Evolutionary conservation across 495 filamentous ascomycete genomes (phyloP).

Genomic region (Aspergillus nidulans): DNA sequence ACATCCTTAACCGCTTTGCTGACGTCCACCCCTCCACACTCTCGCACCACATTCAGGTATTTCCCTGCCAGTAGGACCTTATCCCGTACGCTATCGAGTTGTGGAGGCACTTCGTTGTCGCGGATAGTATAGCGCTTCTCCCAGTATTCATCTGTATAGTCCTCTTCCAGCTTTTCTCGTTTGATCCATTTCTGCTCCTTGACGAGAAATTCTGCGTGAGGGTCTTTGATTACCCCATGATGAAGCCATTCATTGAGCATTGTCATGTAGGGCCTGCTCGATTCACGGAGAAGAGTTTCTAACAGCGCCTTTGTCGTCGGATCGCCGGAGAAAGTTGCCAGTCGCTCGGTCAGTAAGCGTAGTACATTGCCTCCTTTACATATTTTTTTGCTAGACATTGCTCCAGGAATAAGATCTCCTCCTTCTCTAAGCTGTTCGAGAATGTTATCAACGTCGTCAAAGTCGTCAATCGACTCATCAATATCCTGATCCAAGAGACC

Average conservation of each 20-base stretch:
- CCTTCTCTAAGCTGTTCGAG: conserved; percentile 76
- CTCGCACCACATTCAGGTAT: conserved; percentile 94
- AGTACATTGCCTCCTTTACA: conserved; percentile 93
- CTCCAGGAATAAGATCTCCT: conserved; percentile 67
- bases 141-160: conserved; percentile 99
- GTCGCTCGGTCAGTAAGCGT: conserved; percentile 73
- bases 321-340: conserved; percentile 88
- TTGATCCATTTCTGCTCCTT: conserved; percentile 95
- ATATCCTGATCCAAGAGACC: conserved; percentile 80
- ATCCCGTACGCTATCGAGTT: conserved; percentile 85
- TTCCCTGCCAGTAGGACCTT: conserved; percentile 94
- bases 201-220: conserved; percentile 89
- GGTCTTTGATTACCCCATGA: conserved; percentile 90
- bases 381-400: conserved; percentile 81
- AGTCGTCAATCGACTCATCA: conserved; percentile 77
- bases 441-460: conserved; percentile 82
- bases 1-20: conserved; percentile 85
- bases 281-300: conserved; percentile 76
- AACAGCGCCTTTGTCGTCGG: conserved; percentile 78
- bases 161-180: conserved; percentile 83
- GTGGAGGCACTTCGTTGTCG: conserved; percentile 84
- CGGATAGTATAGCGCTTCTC: conserved; percentile 94
- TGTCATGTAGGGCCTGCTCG: conserved; percentile 89
- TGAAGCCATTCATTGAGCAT: conserved; percentile 99
- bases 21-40: conserved; percentile 93